Evolutionary conservation across 192 early-diverging fungal species (phyloP).

Genomic region (Coemansia umbellata): DNA sequence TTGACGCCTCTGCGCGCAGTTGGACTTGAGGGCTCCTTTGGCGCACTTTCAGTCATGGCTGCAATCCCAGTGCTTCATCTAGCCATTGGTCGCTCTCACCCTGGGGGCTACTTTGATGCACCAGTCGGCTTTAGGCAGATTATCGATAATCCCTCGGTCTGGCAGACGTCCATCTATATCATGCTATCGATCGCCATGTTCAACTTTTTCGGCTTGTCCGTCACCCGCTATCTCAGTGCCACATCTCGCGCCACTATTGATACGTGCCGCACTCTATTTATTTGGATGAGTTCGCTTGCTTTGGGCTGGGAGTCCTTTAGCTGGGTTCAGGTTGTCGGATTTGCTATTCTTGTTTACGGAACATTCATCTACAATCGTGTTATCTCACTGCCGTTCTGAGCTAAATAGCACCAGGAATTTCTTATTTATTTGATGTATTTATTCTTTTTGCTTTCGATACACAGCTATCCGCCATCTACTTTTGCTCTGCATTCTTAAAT

Average conservation of each 20-base stretch:
- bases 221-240: slow-evolving; percentile 81
- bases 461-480: too few relatives aligned
- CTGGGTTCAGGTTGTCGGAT: slow-evolving; percentile 89
- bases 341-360: slow-evolving; percentile 66
- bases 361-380: slow-evolving; percentile 92
- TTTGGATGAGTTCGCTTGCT: slow-evolving; percentile 87
- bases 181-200: slow-evolving; percentile 91
- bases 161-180: slow-evolving; percentile 74
- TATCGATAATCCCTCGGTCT: slow-evolving; percentile 56
- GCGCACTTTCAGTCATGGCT: slow-evolving; percentile 64
- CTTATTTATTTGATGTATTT: background rate
- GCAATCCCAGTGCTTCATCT: slow-evolving; percentile 75
- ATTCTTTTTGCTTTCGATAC: background rate
- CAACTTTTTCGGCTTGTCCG: slow-evolving; percentile 92
- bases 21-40: slow-evolving; percentile 91
- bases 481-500: too few relatives aligned
- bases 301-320: slow-evolving; percentile 95
- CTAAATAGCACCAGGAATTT: too few relatives aligned
- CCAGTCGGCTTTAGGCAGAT: slow-evolving; percentile 70
- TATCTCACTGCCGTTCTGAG: slow-evolving; percentile 57
- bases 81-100: slow-evolving; percentile 59
- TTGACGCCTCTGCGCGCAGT: slow-evolving; percentile 86
- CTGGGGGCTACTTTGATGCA: slow-evolving; percentile 83
- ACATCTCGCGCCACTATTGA: slow-evolving; percentile 95
- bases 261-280: slow-evolving; percentile 92